Evolutionary conservation across 2,329 filamentous ascomycete species (phyloP), one percentile per base, ranked within the genome.

Genomic region (Penicillium sumatraense): DNA sequence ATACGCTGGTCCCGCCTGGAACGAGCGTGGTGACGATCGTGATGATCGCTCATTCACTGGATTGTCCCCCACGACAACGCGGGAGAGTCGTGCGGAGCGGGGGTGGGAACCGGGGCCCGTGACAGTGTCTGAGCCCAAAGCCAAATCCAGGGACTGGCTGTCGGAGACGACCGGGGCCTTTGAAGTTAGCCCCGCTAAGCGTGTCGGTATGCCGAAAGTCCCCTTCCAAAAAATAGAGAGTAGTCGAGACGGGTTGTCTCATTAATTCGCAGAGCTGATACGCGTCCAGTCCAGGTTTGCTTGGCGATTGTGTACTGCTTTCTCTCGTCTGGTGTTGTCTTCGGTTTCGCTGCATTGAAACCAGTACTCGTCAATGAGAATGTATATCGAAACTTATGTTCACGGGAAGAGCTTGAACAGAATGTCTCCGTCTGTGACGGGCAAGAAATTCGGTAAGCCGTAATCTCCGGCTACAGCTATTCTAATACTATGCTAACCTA

Each of bases 281-380:
- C 16, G 13, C n/a, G 11, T 16, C 26, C 27, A 91, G 87, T 83
- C 14, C 90, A 93, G 75, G 84, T 93, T n/a, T 74, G 76, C 36
- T 78, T 84, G 44, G 88, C 87, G 5, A 85, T 90, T 1, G 64
- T 90, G 10, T 90, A 89, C 70, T 93, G 89, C 72, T 82, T 93
- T 31, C 81, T 96, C 53, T 86, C 89, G 3, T 88, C 92, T 2
- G 92, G 91, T 2, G 80, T 92, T 40, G 87, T 93, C 16, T 95
- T 95, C 73, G 90, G 90, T 31, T 95, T 91, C 73, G 90, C 90
- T 21, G 90, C 91, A 11, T 79, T 96, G 60, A 96, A 95, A 70
- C 89, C 90, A 0, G 85, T 95, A 13, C 78, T 95, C 29, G 87
- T 93, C 58, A 75, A 79, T n/a, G 87, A 92, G 71, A 86, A 86